Conservation (phyloP, 805 yeast genomes). For the Yamadazyma insecticola region DNA sequence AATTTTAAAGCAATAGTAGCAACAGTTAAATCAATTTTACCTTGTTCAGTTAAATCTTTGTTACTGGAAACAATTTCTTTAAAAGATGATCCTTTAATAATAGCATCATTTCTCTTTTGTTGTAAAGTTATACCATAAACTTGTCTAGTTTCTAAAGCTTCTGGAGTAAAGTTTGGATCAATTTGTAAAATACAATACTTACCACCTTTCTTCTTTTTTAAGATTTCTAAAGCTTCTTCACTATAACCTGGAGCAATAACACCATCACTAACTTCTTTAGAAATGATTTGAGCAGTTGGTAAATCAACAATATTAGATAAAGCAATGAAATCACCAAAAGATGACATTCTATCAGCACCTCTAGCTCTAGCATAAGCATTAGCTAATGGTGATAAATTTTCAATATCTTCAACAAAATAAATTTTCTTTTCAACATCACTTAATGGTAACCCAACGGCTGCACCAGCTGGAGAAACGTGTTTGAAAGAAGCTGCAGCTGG, state of each 20-base stretch:
- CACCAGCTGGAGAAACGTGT: conserved; percentile 99
- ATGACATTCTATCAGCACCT: conserved; percentile 99
- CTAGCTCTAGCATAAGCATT: conserved; percentile 99
- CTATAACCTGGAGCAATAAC: conserved; percentile 97
- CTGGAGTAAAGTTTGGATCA: conserved; percentile 91
- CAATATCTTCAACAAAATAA: conserved; percentile 92
- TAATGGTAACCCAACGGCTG: conserved; percentile 93
- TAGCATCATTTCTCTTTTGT: conserved; percentile 97
- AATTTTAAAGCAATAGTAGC: conserved; percentile 97
- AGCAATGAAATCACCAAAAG: conserved; percentile 98
- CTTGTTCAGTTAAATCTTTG: conserved; percentile 87
- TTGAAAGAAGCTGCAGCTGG: conserved; percentile 99
- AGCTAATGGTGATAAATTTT: conserved; percentile 93
- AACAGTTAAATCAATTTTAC: conserved; percentile 87
- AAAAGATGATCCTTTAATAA: conserved; percentile 85
- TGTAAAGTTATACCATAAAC: conserved; percentile 94
- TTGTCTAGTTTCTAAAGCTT: conserved; percentile 78
- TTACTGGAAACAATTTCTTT: conserved; percentile 86
- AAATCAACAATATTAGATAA: conserved; percentile 93
- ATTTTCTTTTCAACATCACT: conserved; percentile 88
- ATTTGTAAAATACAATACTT: conserved; percentile 95
- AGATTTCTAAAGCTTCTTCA: conserved; percentile 85
- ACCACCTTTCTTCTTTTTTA: conserved; percentile 92
- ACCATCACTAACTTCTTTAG: conserved; percentile 97
- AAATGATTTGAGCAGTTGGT: conserved; percentile 94